Conservation (phyloP, 1,139 yeast genomes). For the Eremothecium cymbalariae region DNA sequence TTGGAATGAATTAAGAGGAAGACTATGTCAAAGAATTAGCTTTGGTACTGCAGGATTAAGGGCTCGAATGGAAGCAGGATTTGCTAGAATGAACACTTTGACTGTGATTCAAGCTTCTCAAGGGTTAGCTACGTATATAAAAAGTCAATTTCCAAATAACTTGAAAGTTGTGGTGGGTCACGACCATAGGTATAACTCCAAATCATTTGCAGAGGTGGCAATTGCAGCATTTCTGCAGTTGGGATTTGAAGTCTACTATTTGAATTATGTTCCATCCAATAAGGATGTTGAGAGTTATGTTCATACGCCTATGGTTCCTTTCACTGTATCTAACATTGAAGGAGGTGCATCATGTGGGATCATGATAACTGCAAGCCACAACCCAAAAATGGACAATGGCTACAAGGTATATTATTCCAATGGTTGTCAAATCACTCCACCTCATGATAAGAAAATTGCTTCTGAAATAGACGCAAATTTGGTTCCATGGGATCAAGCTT, state of each 20-base stretch:
- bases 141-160: slow-evolving; percentile 30
- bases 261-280: slow-evolving; percentile 36
- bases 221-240: slow-evolving; percentile 63
- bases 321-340: slow-evolving; percentile 52
- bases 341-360: slow-evolving; percentile 51
- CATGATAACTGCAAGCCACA: slow-evolving; percentile 96
- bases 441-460: slow-evolving; percentile 74
- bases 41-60: slow-evolving; percentile 94
- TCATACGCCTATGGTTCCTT: slow-evolving; percentile 92
- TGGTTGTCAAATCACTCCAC: slow-evolving; percentile 95
- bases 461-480: slow-evolving; percentile 50
- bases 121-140: slow-evolving; percentile 65
- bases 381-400: slow-evolving; percentile 90
- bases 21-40: slow-evolving; percentile 48
- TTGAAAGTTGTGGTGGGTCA: slow-evolving; percentile 73
- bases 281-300: slow-evolving; percentile 37
- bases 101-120: slow-evolving; percentile 90
- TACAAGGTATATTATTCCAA: slow-evolving; percentile 89
- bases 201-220: slow-evolving; percentile 68
- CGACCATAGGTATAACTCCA: slow-evolving; percentile 82
- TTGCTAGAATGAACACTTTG: slow-evolving; percentile 78
- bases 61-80: slow-evolving; percentile 85
- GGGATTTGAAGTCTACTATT: slow-evolving; percentile 61
- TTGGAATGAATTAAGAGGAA: slow-evolving; percentile 41
- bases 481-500: slow-evolving; percentile 46